Conservation (phyloP, 768 basidiomycete genomes). For the Hygrophorus pudorinus region DNA sequence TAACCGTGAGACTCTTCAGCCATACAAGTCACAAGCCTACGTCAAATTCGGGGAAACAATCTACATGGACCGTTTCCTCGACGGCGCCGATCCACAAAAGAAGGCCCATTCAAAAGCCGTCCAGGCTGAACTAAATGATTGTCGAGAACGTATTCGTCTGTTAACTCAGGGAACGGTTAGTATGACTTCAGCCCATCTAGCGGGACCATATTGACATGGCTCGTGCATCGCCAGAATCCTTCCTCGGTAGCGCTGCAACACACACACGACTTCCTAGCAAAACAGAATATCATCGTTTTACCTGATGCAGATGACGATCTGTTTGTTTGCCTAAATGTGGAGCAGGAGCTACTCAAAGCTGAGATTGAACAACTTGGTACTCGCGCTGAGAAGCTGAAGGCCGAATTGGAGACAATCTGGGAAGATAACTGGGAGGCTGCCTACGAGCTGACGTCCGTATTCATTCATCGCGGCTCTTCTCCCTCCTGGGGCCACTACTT, state of each 20-base stretch:
- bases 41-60: constrained; percentile 84
- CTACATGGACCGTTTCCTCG: constrained; percentile 87
- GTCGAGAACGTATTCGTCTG: constrained; percentile 57
- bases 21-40: constrained; percentile 94
- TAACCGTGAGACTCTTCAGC: constrained; percentile 82
- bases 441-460: constrained; percentile 91
- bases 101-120: constrained; percentile 61
- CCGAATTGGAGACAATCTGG: constrained; percentile 70
- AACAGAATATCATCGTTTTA: constrained; percentile 30
- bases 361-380: constrained; percentile 51
- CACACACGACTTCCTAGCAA: constrained; percentile 47
- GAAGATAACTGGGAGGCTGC: constrained; percentile 49
- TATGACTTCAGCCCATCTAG: background rate
- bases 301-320: constrained; percentile 56
- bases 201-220: constrained; percentile 1
- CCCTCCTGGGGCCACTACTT: constrained; percentile 92
- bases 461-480: constrained; percentile 85
- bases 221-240: constrained; percentile 36
- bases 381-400: constrained; percentile 45
- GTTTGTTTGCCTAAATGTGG: constrained; percentile 37
- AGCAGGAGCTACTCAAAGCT: constrained; percentile 38
- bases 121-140: constrained; percentile 51
- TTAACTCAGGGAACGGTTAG: constrained; percentile 66
- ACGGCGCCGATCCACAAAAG: constrained; percentile 61
- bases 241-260: constrained; percentile 50